Evolutionary conservation across 306 rosid species (phyloP).

Genomic region (Acacia melanoxylon): DNA sequence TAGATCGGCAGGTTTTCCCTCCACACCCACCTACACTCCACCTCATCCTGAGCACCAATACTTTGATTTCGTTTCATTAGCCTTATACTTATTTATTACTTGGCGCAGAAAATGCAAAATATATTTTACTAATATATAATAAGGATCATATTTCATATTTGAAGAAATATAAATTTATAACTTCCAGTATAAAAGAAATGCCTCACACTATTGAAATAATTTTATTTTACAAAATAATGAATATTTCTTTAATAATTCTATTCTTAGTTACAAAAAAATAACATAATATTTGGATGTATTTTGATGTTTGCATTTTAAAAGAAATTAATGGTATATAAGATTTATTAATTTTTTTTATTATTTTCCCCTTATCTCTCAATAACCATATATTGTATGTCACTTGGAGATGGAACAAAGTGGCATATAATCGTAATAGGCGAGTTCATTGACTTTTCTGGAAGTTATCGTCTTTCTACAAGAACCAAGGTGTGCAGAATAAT

Average conservation of each 20-base stretch:
- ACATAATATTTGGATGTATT: background rate
- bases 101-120: background rate
- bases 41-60: background rate
- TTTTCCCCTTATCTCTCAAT: background rate
- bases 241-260: no score
- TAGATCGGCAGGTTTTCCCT: no score
- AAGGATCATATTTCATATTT: no score
- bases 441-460: background rate
- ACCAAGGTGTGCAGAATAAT: background rate
- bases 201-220: no score
- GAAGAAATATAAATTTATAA: no score
- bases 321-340: background rate
- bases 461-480: background rate
- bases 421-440: background rate
- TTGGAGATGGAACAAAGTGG: background rate
- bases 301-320: no score
- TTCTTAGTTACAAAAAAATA: no score
- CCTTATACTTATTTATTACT: background rate
- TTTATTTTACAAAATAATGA: background rate
- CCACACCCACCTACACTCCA: background rate
- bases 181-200: no score
- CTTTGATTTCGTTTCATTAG: background rate
- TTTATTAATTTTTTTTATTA: no score
- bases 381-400: background rate
- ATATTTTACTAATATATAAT: no score